phyloP scores from a whole-genome alignment of 345 rosid genomes.

The Gynandropsis gynandra region DNA sequence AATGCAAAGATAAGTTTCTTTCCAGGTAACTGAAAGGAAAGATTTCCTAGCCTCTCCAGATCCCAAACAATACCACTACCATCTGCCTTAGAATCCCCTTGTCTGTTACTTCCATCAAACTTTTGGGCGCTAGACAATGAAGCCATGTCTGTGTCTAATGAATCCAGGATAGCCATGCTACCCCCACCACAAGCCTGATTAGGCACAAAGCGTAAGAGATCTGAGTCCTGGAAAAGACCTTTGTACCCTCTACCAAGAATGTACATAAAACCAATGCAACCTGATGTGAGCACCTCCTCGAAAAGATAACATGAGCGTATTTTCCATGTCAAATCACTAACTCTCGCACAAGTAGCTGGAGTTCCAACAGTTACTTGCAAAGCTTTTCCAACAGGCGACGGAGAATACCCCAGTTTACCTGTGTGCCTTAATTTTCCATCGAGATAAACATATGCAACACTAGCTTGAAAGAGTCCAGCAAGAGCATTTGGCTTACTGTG shows the following conservation, averaged over 20 bases:
- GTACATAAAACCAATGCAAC: constrained; percentile 94
- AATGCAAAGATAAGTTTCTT: constrained; percentile 97
- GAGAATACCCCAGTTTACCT: constrained; percentile 95
- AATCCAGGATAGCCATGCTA: constrained; percentile 94
- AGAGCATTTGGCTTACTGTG: constrained; percentile 99
- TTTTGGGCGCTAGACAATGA: constrained; percentile 53
- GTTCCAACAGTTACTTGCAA: constrained; percentile 95
- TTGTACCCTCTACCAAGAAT: constrained; percentile 96
- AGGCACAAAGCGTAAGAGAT: constrained; percentile 92
- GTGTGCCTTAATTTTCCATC: constrained; percentile 96
- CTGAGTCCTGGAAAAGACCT: constrained; percentile 95
- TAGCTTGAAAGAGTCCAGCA: constrained; percentile 98
- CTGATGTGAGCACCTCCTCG: constrained; percentile 97
- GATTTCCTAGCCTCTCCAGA: constrained; percentile 81
- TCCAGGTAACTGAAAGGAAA: constrained; percentile 86
- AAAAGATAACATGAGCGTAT: constrained; percentile 95
- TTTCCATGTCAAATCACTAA: constrained; percentile 84
- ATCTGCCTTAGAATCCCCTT: constrained; percentile 76
- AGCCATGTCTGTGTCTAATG: constrained; percentile 73
- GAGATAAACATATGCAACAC: constrained; percentile 91
- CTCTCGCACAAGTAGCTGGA: constrained; percentile 67
- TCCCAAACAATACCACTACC: constrained; percentile 99
- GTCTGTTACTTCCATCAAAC: constrained; percentile 61
- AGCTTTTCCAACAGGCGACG: constrained; percentile 90
- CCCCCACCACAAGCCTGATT: constrained; percentile 99